Conservation (phyloP, 805 yeast genomes). For the Cyberlindnera mrakii region DNA sequence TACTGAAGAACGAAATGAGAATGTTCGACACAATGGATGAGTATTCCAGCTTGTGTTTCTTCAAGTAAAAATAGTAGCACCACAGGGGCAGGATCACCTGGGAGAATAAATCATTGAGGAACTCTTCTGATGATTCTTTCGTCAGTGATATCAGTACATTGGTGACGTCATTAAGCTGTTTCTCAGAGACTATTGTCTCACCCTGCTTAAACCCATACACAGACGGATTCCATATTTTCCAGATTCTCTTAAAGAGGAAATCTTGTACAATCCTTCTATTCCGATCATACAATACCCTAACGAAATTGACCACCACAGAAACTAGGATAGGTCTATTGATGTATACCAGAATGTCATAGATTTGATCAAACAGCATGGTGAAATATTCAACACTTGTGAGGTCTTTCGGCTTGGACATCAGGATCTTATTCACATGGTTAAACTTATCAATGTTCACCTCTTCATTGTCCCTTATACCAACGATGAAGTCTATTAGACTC, state of each 20-base stretch:
- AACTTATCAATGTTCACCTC: conserved; percentile 61
- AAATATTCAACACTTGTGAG: conserved; percentile 47
- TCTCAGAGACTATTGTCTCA: conserved; percentile 35
- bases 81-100: conserved; percentile 29
- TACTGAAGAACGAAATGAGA: conserved; percentile 27
- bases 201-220: conserved; percentile 16
- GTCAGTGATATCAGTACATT: conserved; percentile 62
- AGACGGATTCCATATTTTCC: conserved; percentile 40
- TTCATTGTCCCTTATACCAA: conserved; percentile 72
- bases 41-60: conserved; percentile 24
- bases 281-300: conserved; percentile 44
- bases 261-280: conserved; percentile 49
- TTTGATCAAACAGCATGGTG: conserved; percentile 53
- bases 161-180: conserved; percentile 51
- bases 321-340: conserved; percentile 57
- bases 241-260: conserved; percentile 48
- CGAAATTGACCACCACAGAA: conserved; percentile 48
- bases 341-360: conserved; percentile 49
- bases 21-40: conserved; percentile 27
- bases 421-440: conserved; percentile 57
- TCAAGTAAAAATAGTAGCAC: conserved; percentile 31
- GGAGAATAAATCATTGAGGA: conserved; percentile 28
- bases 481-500: conserved; percentile 66
- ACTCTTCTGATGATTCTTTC: conserved; percentile 33
- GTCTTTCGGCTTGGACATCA: conserved; percentile 55